These are phyloP conservation scores for Rhododendron williamsianum DNA, from an alignment of 148 eudicot species.

Conservation along the genomic window DNA sequence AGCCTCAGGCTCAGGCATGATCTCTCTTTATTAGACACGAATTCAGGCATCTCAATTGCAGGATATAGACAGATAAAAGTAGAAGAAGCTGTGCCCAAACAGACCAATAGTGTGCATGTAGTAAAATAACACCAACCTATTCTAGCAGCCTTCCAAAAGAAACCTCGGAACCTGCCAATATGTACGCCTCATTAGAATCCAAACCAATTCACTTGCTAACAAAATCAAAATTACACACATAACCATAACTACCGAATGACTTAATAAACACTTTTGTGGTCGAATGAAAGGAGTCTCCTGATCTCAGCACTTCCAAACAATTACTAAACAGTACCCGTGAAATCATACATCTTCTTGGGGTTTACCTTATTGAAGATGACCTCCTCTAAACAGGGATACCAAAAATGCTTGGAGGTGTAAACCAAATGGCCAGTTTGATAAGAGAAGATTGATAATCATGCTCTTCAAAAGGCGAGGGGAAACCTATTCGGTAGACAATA, in stretches of 20 bases:
- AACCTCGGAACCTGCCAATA: conserved; percentile 79
- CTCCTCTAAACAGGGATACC: background rate
- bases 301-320: background rate
- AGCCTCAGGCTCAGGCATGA: background rate
- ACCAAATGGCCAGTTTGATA: background rate
- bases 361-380: background rate
- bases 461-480: background rate
- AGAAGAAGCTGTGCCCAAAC: background rate
- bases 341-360: background rate
- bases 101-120: background rate
- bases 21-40: background rate
- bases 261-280: background rate
- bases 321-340: background rate
- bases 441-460: background rate
- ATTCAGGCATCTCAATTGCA: background rate
- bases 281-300: background rate
- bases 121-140: conserved; percentile 46
- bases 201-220: background rate
- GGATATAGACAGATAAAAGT: conserved; percentile 1
- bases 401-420: background rate
- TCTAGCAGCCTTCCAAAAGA: conserved; percentile 98
- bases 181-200: background rate
- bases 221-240: background rate
- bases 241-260: background rate
- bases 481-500: background rate